Evolutionary conservation across 371 early-diverging fungal genomes (phyloP).

Genomic region (Mortierella sp.): DNA sequence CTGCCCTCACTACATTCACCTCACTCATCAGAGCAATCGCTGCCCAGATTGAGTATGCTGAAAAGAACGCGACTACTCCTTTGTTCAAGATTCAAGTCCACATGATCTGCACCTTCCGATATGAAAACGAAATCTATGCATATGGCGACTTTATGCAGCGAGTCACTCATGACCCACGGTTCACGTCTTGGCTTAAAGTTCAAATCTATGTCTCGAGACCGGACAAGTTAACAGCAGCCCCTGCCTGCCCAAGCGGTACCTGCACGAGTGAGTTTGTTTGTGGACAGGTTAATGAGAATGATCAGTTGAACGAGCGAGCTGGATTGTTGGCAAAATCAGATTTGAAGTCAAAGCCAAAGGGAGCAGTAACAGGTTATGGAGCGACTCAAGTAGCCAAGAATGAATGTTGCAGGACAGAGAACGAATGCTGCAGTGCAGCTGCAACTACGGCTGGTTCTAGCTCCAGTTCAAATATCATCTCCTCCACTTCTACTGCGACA

Average conservation of each 20-base stretch:
- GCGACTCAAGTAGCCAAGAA: too few relatives aligned
- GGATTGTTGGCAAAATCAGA: slow-evolving; percentile 5
- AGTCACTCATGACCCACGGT: slow-evolving; percentile 37
- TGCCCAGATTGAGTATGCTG: slow-evolving; percentile 32
- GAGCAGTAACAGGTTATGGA: too few relatives aligned
- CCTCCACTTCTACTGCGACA: background rate
- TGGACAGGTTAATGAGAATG: slow-evolving; percentile 8
- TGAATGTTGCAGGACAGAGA: too few relatives aligned
- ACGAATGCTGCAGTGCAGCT: slow-evolving; percentile 17
- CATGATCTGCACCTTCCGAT: slow-evolving; percentile 44
- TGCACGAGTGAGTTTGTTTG: slow-evolving; percentile 35
- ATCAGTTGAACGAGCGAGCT: slow-evolving; percentile 9
- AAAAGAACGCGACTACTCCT: background rate
- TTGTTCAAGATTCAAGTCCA: slow-evolving; percentile 21
- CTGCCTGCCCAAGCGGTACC: slow-evolving; percentile 27
- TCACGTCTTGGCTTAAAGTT: slow-evolving; percentile 37
- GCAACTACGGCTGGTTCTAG: slow-evolving; percentile 10
- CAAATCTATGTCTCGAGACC: slow-evolving; percentile 41
- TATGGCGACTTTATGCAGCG: slow-evolving; percentile 47
- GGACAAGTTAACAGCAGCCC: slow-evolving; percentile 20
- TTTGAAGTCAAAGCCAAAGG: background rate
- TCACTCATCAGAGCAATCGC: slow-evolving; percentile 40
- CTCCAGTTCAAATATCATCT: slow-evolving; percentile 9
- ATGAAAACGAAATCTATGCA: slow-evolving; percentile 44
- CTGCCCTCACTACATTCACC: slow-evolving; percentile 48